These are phyloP conservation scores for Globisporangium cylindrosporum DNA, from an alignment of 352 stramenopile genomes.

Conservation along the genomic window DNA sequence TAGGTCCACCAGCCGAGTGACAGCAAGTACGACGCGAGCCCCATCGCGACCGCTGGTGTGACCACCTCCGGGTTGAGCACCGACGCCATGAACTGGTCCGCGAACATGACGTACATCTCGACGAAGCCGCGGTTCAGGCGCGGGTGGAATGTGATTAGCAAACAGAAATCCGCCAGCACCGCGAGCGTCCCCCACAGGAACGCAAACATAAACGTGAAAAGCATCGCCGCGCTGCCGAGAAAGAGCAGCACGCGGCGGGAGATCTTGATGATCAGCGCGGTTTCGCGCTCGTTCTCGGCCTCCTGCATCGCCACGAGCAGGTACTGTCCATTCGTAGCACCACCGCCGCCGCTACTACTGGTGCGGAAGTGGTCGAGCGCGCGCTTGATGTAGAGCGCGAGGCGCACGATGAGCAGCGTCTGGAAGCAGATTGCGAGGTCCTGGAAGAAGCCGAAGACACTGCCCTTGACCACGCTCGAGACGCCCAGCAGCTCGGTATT, in stretches of 20 bases:
- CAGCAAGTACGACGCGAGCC: constrained; percentile 40
- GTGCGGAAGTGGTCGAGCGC: constrained; percentile 20
- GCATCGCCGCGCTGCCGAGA: constrained; percentile 5
- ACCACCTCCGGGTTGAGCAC: constrained; percentile 57
- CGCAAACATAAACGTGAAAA: constrained; percentile 23
- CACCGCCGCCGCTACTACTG: background rate
- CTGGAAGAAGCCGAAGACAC: constrained; percentile 46
- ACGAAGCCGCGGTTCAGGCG: constrained; percentile 61
- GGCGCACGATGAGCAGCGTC: constrained; percentile 18
- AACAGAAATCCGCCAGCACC: constrained; percentile 61
- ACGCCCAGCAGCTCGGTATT: constrained; percentile 52
- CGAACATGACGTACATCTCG: constrained; percentile 62
- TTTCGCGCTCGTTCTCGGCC: constrained; percentile 7
- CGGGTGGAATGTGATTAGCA: constrained; percentile 65
- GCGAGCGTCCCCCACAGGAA: constrained; percentile 48
- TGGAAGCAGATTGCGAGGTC: constrained; percentile 65
- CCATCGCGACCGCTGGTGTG: constrained; percentile 40
- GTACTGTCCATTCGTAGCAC: constrained; percentile 33
- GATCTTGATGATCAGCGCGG: constrained; percentile 7
- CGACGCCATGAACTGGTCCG: constrained; percentile 52
- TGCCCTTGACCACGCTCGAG: constrained; percentile 38
- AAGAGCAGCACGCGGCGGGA: background rate
- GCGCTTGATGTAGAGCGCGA: constrained; percentile 3
- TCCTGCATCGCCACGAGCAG: constrained; percentile 23
- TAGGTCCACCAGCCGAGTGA: constrained; percentile 41